Evolutionary conservation across 2,329 filamentous ascomycete species (phyloP), one percentile per base, ranked within the genome.

Genomic region (Aspergillus hiratsukae): DNA sequence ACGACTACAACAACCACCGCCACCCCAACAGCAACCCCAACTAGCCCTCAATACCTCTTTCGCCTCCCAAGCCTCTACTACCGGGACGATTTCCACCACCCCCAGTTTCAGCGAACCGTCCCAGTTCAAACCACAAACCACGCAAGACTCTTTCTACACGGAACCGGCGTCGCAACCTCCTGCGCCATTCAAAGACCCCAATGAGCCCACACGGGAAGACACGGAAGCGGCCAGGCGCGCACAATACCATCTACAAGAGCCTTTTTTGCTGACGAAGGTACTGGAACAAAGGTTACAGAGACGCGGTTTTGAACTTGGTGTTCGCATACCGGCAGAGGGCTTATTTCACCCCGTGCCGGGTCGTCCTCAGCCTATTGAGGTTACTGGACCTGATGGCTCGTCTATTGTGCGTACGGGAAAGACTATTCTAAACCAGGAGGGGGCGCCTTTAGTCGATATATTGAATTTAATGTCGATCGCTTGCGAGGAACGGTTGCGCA

Each of bases 401-500:
- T 80, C 83, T 11, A 80, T 90, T 2, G 75, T 83, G 45, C 86
- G 87, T 1, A 81, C 80, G 14, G 87, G 86, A 2, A 84, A 85
- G 21, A 90, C 88, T 53, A 83, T 95, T 40, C 83, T 94, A 0
- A 85, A 88, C 37, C 88, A 91, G 48, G 75, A 77, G 50, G 75
- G 75, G 46, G 85, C 89, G 1, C 86, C 83, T 53, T 78, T 96
- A 35, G 87, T 89, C 14, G 91, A 96, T 59, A 89, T 97, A 63
- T 76, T 97, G 48, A 88, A 90, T 27, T 79, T 97, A 17, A 72
- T 97, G 56, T 94, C 91, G 5, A 82, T 97, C 55, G 89, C 90
- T 19, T 87, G 90, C 9, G 90, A 93, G 69, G 88, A 95, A 64
- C 83, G 91, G 28, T 65, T 97, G 40, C 82, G 89, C 53, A 84